Evolutionary conservation across 345 rosid genomes (phyloP).

Genomic region (Cochlearia excelsa): DNA sequence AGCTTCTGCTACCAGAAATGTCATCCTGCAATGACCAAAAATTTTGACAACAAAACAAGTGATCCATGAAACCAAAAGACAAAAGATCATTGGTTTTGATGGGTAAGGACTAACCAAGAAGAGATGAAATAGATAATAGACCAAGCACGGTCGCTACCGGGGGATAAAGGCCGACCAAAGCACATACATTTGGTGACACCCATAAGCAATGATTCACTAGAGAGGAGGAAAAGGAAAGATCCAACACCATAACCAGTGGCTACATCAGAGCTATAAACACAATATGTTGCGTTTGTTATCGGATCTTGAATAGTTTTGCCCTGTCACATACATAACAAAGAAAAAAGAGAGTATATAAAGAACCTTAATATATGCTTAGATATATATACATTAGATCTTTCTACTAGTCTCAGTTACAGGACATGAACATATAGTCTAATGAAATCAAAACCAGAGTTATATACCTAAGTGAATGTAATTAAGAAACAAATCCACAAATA

Average conservation of each 20-base stretch:
- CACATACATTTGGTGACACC: conserved; percentile 96
- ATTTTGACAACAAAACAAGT: neutral
- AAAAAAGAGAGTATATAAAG: neutral
- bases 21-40: conserved; percentile 43
- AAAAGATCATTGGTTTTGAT: too few species aligned
- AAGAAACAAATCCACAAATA: conserved; percentile 5
- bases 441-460: neutral
- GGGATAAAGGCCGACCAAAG: conserved; percentile 78
- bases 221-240: conserved; percentile 83
- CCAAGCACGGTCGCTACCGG: conserved; percentile 91
- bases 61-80: neutral
- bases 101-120: conserved; percentile 54
- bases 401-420: neutral
- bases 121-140: conserved; percentile 81
- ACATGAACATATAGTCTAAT: neutral
- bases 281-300: conserved; percentile 52
- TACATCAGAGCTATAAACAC: conserved; percentile 82
- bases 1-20: conserved; percentile 87
- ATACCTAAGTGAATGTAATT: conserved; percentile 8
- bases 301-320: conserved; percentile 48
- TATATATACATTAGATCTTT: neutral
- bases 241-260: conserved; percentile 98
- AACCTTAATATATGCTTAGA: too few species aligned
- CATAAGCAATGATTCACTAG: conserved; percentile 84
- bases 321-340: conserved; percentile 39